Evolutionary conservation across 2,329 filamentous ascomycete species (phyloP), one percentile per base, ranked within the genome.

Genomic region (Ophiosphaerella korrae): DNA sequence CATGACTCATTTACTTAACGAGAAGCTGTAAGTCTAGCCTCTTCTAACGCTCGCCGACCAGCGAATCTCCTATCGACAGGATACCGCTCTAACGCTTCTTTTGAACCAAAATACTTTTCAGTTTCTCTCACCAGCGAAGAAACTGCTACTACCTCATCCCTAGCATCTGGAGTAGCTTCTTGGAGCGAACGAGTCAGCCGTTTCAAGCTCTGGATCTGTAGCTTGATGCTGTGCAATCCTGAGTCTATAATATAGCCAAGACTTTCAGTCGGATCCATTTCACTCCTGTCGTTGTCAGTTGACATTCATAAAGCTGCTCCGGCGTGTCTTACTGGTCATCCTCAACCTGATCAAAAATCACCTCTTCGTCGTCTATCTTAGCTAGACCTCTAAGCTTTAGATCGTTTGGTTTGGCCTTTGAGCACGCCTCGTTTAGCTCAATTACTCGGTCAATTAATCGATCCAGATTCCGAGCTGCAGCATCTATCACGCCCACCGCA

Each of bases 121-220:
- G 56, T 48, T 14, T 70, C 61, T 33, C 50, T 34, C 2, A 67
- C 55, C 13, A 68, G 48, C 16, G 32, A 45, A 4, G 49, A 26
- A 1, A 67, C 55, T 8, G 53, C 55, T 0, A 50, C 31, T 6
- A 67, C 50, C 37, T 70, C 64, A 1, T 55, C 51, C 23, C 45
- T 54, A 2, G 58, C 58, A 24, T 57, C 55, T 12, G 55, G 58
- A 3, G 63, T 62, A 2, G 58, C 63, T 18, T 70, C 66, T 38
- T 68, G 66, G 14, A 68, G 40, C 1, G 58, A 55, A 7, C 61
- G 61, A 8, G 65, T 57, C 8, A 70, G 23, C 7, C 53, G 47
- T 45, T 66, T 67, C 11, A 70, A 44, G 1, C 46, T 59, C 14
- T 59, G 54, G 14, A 65, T 61, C 38, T 67, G 64, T 16, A 61